A percentile compares a stretch with the other conserved stretches of the same genome.
phyloP scores from a whole-genome alignment of 1,284 basidiomycete genomes.

The Mycena citricolor region DNA sequence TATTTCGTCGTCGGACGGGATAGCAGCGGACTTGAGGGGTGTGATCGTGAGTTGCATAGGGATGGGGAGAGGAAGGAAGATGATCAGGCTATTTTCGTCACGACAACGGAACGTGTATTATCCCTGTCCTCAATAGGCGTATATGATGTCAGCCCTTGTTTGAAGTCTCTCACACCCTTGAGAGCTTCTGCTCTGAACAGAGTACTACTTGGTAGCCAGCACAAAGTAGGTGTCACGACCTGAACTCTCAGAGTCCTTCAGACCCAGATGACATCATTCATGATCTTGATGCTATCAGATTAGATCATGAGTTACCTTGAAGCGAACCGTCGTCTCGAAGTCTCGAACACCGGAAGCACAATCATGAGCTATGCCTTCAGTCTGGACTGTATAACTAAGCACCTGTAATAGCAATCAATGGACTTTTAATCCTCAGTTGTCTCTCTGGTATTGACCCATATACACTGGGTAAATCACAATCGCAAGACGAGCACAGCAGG shows the following conservation, averaged over 20 bases:
- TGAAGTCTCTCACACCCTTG: not conserved
- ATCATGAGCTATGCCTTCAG: no score
- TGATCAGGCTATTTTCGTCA: constrained; percentile 6
- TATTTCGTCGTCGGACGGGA: constrained; percentile 60
- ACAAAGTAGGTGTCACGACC: no score
- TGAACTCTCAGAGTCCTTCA: no score
- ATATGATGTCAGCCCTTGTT: not conserved
- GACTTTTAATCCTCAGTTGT: not conserved
- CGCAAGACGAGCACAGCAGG: constrained; percentile 34
- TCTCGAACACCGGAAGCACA: no score
- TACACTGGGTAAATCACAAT: constrained; percentile 28
- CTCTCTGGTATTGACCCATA: not conserved
- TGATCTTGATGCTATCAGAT: no score
- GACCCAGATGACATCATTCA: no score
- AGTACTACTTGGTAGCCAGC: no score
- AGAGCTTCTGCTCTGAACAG: no score
- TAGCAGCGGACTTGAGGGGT: constrained; percentile 46
- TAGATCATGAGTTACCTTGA: no score
- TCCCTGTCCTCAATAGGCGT: no score
- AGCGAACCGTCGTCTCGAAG: no score
- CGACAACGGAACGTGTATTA: constrained; percentile 5
- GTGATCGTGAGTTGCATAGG: constrained; percentile 41
- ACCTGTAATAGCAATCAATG: not conserved
- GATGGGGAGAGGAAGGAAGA: constrained; percentile 21
- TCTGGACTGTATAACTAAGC: not conserved